Evolutionary conservation across 2,329 filamentous ascomycete species (phyloP), one percentile per base, ranked within the genome.

Genomic region (Bisporella sp.): DNA sequence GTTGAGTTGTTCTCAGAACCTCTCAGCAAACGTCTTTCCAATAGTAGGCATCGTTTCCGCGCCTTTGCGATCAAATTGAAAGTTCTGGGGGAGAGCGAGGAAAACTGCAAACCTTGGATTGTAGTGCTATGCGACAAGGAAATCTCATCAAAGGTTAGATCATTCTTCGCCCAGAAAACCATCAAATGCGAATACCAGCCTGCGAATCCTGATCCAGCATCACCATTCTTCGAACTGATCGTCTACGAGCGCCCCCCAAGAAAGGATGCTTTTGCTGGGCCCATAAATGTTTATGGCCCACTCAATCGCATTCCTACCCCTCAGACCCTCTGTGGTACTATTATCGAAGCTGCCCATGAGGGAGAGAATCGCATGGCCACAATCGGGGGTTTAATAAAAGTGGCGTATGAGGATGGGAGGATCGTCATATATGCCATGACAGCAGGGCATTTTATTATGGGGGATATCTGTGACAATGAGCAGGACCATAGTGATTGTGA

Each of bases 51-150:
- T n/a, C n/a, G 56, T 58, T 13, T 39, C n/a, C 8, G 8, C 46
- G 48, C 29, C 49, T 45, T 60, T 29, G 50, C 55, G 37, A 57
- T 61, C 41, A 55, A 48, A 21, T 42, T 62, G 31, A 56, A 57
- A 46, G 52, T 57, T n/a, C 45, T 62, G 12, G 60, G 60, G n/a
- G 54, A 59, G 47, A 48, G 48, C 35, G 52, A 59, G 39, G 45
- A 43, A 28, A 54, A 50, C n/a, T 57, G 56, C 31, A 51, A 49
- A 35, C 58, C 58, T 11, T 58, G 55, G 44, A 52, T 62, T 8
- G 57, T 62, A 39, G 54, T 62, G 5, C 52, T 57, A 6, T 62
- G 60, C 53, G 52, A 56, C 28, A 37, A 49, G 29, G 50, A 49
- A 12, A 51, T 54, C 3, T 42, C 47, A 1, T 56, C 51, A 35